Percentiles rank a stretch among this genome's conserved stretches.
phyloP scores from a whole-genome alignment of 2,329 filamentous ascomycete species.

The Sporothrix brunneoviolacea region DNA sequence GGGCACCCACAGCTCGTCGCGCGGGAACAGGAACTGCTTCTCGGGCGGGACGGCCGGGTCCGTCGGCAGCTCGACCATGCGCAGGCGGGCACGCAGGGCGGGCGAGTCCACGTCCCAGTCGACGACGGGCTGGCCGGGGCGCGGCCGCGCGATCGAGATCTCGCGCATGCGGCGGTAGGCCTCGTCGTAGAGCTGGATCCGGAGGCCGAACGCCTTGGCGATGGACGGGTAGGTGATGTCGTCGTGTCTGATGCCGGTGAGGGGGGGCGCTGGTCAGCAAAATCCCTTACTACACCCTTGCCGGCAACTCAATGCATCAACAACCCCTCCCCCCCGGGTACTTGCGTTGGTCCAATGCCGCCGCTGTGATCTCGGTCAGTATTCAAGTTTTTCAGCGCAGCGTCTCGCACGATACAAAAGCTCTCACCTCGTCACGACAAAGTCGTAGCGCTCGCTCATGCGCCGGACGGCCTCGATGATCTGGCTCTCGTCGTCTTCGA shows the following conservation, averaged over 20 bases:
- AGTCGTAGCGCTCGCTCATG: slow-evolving; percentile 87
- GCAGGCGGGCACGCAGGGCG: slow-evolving; percentile 69
- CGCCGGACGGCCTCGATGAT: slow-evolving; percentile 81
- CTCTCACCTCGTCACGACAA: slow-evolving; percentile 73
- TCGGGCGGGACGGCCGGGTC: slow-evolving; percentile 59
- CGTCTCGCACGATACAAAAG: not conserved
- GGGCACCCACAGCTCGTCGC: slow-evolving; percentile 84
- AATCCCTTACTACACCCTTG: too few species aligned
- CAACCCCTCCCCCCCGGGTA: too few species aligned
- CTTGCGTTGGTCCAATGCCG: slow-evolving; percentile 90
- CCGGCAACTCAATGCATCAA: too few species aligned
- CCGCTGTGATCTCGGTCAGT: slow-evolving; percentile 44
- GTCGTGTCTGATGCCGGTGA: slow-evolving; percentile 62
- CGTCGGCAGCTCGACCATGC: slow-evolving; percentile 84
- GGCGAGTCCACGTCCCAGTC: slow-evolving; percentile 80
- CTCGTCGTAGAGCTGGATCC: slow-evolving; percentile 68
- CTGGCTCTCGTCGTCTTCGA: slow-evolving; percentile 84
- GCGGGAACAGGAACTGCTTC: slow-evolving; percentile 71
- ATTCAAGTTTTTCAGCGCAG: not conserved
- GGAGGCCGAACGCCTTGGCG: slow-evolving; percentile 76
- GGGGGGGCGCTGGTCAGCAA: not conserved
- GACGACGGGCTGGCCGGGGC: slow-evolving; percentile 65
- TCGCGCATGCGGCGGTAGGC: slow-evolving; percentile 78
- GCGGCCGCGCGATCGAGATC: slow-evolving; percentile 57
- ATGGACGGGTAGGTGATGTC: slow-evolving; percentile 97